Evolutionary conservation across 371 early-diverging fungal genomes (phyloP), one percentile per base, ranked within the genome.

Genomic region (Blakeslea trispora): DNA sequence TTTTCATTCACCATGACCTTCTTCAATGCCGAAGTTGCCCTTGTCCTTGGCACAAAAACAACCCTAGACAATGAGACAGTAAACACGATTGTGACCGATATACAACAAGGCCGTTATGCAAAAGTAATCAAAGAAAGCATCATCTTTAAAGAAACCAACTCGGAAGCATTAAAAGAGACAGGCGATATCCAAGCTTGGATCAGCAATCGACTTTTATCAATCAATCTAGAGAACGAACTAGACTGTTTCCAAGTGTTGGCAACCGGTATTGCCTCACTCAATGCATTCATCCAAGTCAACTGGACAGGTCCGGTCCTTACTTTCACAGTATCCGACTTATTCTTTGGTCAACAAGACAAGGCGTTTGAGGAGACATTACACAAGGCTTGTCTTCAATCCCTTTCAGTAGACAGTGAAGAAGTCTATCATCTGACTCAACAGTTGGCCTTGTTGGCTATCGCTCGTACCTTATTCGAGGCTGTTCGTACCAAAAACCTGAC

Each of bases 351-450:
- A 13, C 55, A 65, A 5, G 59, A 61, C 4, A 50, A 50, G 3
- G 19, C 60, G 5, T 64, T 61, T n/a, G 54, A 71, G 35, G 37
- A 64, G 9, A 48, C 56, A 14, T 60, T 71, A n/a, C 81, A 77
- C 23, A 17, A 37, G n/a, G 46, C 59, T 14, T 72, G 72, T 45
- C 54, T 81, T 39, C 55, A 70, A 4, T 49, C 64, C 0, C 79
- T 96, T 31, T 77, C 86, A 21, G 85, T 73, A 4, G 95, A 94
- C 59, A 87, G 91, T 52, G 98, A 96, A 67, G 88, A 88, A 48
- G 87, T 84, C 6, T 97, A 96, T 69, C 85, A 85, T 46, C 72
- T 95, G 37, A 79, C 92, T 0, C 82, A 85, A 9, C 72, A 81
- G 11, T 82, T 93, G 5, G 66, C 85, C 37, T 83, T 89, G 32